Evolutionary conservation across 306 rosid species (phyloP).

Genomic region (Trifolium subterraneum): DNA sequence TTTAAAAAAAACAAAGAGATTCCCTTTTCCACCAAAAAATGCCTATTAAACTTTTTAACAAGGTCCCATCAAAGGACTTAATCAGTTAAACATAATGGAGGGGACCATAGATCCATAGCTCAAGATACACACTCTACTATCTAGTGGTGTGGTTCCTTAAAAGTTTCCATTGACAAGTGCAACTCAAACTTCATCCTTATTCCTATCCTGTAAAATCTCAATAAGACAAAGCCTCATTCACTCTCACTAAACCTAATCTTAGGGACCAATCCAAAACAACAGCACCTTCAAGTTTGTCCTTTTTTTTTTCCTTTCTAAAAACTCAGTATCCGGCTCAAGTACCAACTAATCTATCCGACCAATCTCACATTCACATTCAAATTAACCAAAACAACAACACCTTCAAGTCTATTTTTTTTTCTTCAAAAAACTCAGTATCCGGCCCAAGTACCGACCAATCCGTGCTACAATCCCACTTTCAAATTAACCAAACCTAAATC

Average conservation of each 20-base stretch:
- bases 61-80: slow-evolving; percentile 69
- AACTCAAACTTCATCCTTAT: slow-evolving; percentile 35
- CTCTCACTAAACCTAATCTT: slow-evolving; percentile 19
- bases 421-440: too few relatives aligned
- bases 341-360: too few relatives aligned
- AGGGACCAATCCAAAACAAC: background rate
- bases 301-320: too few relatives aligned
- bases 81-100: slow-evolving; percentile 58
- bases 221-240: slow-evolving; percentile 23
- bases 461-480: too few relatives aligned
- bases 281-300: slow-evolving; percentile 3
- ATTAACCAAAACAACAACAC: too few relatives aligned
- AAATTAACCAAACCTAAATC: background rate
- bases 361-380: too few relatives aligned
- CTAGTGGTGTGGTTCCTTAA: slow-evolving; percentile 42
- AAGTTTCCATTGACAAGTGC: slow-evolving; percentile 48
- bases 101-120: slow-evolving; percentile 75
- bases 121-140: slow-evolving; percentile 49
- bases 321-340: too few relatives aligned
- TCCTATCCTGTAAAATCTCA: slow-evolving; percentile 37
- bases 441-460: too few relatives aligned
- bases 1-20: slow-evolving; percentile 42
- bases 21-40: slow-evolving; percentile 47
- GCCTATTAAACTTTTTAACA: slow-evolving; percentile 54
- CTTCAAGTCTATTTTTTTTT: too few relatives aligned